A percentile compares a stretch with the other conserved stretches of the same genome.
These are phyloP conservation scores for Monosporascus sp. DNA, from an alignment of 2,329 filamentous ascomycete species.

Conservation along the genomic window DNA sequence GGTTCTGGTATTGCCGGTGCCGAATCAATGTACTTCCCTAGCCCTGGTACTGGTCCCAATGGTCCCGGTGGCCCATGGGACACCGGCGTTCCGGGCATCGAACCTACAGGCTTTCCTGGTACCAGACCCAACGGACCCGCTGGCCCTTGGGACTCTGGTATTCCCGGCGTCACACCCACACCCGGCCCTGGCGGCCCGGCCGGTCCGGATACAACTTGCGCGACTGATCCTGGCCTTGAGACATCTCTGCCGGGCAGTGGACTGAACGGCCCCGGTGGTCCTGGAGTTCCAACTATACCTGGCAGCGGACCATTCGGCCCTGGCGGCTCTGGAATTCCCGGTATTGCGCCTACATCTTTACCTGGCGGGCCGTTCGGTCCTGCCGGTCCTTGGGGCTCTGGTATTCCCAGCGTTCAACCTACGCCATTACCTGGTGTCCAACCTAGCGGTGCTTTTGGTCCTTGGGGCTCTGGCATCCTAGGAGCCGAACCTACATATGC, in stretches of 20 bases:
- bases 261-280: neutral
- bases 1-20: neutral
- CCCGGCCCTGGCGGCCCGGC: neutral
- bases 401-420: neutral
- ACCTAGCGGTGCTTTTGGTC: neutral
- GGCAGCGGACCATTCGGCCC: neutral
- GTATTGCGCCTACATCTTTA: neutral
- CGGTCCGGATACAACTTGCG: neutral
- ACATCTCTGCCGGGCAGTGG: neutral
- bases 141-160: neutral
- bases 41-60: neutral
- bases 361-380: neutral
- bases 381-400: neutral
- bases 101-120: no score
- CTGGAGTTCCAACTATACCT: neutral
- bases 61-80: no score
- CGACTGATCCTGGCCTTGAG: neutral
- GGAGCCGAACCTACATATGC: no score
- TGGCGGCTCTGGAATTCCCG: neutral
- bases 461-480: constrained; percentile 1
- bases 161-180: neutral
- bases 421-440: neutral
- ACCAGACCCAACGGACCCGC: neutral
- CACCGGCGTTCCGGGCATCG: no score
- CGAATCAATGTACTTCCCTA: neutral